Evolutionary conservation across 768 basidiomycete genomes (phyloP).

Genomic region (Coprinellus aureogranulatus): DNA sequence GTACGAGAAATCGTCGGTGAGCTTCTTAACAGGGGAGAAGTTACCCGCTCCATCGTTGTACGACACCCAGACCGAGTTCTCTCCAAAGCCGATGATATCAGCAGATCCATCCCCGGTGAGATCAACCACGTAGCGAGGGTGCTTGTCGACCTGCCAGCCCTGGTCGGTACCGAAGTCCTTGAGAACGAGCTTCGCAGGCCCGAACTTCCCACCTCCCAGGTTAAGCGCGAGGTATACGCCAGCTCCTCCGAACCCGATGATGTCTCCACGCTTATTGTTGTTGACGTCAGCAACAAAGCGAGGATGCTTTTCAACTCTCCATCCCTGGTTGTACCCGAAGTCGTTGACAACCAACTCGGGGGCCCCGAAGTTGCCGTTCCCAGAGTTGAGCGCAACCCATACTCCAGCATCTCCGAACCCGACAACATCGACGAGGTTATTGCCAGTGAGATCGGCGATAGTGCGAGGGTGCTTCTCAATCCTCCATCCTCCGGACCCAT

Average conservation of each 20-base stretch:
- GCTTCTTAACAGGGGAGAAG: not conserved
- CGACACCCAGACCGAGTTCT: constrained; percentile 2
- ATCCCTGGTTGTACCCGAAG: not conserved
- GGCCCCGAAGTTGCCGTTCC: not conserved
- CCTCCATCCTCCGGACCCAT: not conserved
- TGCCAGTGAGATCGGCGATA: constrained; percentile 4
- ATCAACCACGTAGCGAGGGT: not conserved
- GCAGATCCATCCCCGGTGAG: constrained; percentile 1
- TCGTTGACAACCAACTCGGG: not conserved
- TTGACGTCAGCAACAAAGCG: not conserved
- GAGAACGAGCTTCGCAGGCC: not conserved
- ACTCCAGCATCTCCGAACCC: constrained; percentile 4
- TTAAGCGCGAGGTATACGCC: not conserved
- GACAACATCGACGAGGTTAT: not conserved
- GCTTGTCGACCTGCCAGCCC: constrained; percentile 1
- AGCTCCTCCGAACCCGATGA: not conserved
- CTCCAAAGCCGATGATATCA: constrained; percentile 4
- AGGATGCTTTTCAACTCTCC: constrained; percentile 1
- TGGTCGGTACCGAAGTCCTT: not conserved
- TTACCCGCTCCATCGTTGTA: constrained; percentile 4
- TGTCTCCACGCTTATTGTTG: not conserved
- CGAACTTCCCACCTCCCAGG: not conserved
- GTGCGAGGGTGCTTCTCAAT: constrained; percentile 1
- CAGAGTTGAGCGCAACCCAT: not conserved
- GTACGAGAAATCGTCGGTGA: not conserved